These are phyloP conservation scores for Heliamphora pulchella DNA, from an alignment of 179 eudicot species.

Conservation along the genomic window DNA sequence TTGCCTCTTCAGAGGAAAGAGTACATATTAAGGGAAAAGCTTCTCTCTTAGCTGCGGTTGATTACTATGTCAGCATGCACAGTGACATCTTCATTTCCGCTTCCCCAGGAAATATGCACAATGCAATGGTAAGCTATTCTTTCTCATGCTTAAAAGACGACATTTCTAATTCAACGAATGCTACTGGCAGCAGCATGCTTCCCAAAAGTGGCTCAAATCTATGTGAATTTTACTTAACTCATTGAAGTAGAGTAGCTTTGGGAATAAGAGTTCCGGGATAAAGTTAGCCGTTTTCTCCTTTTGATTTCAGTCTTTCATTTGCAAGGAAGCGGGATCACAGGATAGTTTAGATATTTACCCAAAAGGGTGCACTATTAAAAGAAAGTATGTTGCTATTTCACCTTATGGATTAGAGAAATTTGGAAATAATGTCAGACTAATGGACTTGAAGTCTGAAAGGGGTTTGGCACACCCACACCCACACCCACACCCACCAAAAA, in stretches of 20 bases:
- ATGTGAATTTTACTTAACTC: not conserved
- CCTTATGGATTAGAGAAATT: not conserved
- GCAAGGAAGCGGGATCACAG: not conserved
- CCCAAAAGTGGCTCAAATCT: not conserved
- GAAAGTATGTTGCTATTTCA: not conserved
- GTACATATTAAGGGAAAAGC: constrained; percentile 80
- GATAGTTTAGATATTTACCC: not conserved
- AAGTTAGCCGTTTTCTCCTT: not conserved
- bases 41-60: constrained; percentile 85
- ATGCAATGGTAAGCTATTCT: constrained; percentile 65
- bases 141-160: not conserved
- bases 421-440: not conserved
- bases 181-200: not conserved
- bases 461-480: too few species aligned
- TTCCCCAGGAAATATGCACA: constrained; percentile 98
- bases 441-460: too few species aligned
- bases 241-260: not conserved
- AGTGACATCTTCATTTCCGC: constrained; percentile 93
- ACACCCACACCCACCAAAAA: too few species aligned
- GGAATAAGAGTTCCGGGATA: not conserved
- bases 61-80: constrained; percentile 88
- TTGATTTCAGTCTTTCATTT: not conserved
- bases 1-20: constrained; percentile 70
- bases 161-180: not conserved
- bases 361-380: not conserved